These are phyloP conservation scores for Puccinia hordei DNA, from an alignment of 1,284 basidiomycete genomes.

Conservation along the genomic window DNA sequence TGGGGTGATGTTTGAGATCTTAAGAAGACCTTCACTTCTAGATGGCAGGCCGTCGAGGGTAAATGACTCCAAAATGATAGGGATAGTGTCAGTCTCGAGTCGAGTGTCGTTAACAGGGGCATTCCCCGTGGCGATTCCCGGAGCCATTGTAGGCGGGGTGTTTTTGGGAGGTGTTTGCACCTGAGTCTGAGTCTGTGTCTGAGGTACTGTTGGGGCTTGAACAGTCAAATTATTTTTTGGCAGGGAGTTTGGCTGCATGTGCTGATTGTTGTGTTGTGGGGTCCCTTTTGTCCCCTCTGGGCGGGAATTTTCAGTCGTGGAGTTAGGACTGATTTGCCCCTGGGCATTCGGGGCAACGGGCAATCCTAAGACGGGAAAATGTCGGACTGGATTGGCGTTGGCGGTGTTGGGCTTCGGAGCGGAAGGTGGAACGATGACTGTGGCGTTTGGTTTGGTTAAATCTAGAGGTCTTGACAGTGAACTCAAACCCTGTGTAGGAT, in stretches of 20 bases:
- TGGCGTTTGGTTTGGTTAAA: neutral
- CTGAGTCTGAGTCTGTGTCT: neutral
- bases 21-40: conserved; percentile 5
- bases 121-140: neutral
- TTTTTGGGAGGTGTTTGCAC: neutral
- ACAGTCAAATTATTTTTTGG: neutral
- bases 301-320: neutral
- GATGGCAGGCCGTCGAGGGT: neutral
- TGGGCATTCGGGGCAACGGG: conserved; percentile 1
- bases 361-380: conserved; percentile 17
- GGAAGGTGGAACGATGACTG: neutral
- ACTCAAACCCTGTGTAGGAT: neutral
- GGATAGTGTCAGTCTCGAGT: neutral
- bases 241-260: neutral
- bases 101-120: neutral
- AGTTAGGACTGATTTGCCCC: neutral
- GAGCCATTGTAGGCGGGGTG: neutral
- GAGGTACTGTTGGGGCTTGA: too few species aligned
- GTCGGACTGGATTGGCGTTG: neutral
- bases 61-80: neutral
- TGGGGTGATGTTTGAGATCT: conserved; percentile 4
- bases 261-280: neutral
- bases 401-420: neutral
- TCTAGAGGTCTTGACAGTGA: neutral
- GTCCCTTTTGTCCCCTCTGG: neutral